Percentiles rank a stretch among this genome's conserved stretches.
Conservation (phyloP, 1,139 yeast species). For the Zygosaccharomyces sapae region DNA sequence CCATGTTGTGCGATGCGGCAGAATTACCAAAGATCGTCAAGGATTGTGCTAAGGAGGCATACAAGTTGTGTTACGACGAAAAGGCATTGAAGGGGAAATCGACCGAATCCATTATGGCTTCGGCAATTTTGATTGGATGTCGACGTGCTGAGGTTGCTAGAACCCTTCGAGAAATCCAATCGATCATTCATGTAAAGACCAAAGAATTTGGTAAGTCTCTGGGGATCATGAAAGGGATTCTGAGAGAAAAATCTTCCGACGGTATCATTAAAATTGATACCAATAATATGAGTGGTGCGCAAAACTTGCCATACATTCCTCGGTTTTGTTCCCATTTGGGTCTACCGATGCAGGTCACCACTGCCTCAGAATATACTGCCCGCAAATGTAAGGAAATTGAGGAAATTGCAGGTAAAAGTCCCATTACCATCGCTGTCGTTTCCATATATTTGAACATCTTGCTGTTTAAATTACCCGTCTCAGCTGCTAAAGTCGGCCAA, state of each 20-base stretch:
- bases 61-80: constrained; percentile 86
- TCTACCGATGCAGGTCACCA: constrained; percentile 74
- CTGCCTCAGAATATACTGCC: constrained; percentile 92
- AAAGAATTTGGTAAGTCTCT: constrained; percentile 90
- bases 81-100: constrained; percentile 84
- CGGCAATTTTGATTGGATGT: constrained; percentile 91
- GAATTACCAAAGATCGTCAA: constrained; percentile 92
- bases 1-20: constrained; percentile 96
- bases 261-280: constrained; percentile 39
- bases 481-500: constrained; percentile 82
- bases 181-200: constrained; percentile 87
- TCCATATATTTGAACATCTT: constrained; percentile 91
- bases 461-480: constrained; percentile 62
- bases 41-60: constrained; percentile 96
- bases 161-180: constrained; percentile 93
- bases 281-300: constrained; percentile 75
- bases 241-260: constrained; percentile 56
- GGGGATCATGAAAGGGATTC: constrained; percentile 71
- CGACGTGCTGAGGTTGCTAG: constrained; percentile 92
- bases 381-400: constrained; percentile 86
- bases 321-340: constrained; percentile 96
- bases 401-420: constrained; percentile 93
- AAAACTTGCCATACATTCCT: constrained; percentile 91
- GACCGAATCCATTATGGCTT: constrained; percentile 94
- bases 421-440: constrained; percentile 96